Conservation (phyloP, 176 grass and related monocot genomes). For the Avena eriantha region DNA sequence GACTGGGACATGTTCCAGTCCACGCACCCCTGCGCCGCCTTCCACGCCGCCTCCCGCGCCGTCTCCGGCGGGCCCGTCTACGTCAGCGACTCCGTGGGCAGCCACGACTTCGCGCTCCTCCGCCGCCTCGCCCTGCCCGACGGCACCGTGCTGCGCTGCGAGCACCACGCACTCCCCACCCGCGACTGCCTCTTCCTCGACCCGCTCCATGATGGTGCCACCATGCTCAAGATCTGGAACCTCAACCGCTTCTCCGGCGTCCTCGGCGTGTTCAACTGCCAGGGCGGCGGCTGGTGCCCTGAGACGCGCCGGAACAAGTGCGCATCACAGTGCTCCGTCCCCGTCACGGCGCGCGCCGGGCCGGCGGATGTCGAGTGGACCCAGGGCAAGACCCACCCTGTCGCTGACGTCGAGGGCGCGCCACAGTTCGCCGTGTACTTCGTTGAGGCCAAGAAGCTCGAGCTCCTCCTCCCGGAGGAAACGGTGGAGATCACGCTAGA, state of each 20-base stretch:
- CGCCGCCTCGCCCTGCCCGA: slow-evolving; percentile 69
- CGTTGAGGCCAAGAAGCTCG: slow-evolving; percentile 42
- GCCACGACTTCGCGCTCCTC: slow-evolving; percentile 80
- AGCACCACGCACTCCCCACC: slow-evolving; percentile 18
- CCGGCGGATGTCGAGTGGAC: slow-evolving; percentile 78
- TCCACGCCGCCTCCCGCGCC: slow-evolving; percentile 94
- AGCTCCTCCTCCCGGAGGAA: slow-evolving; percentile 51
- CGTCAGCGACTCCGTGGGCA: slow-evolving; percentile 77
- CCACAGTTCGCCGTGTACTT: slow-evolving; percentile 65
- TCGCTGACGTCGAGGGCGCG: slow-evolving; percentile 45
- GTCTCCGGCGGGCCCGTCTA: slow-evolving; percentile 91
- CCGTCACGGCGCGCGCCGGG: slow-evolving; percentile 45
- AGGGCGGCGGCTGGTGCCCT: slow-evolving; percentile 81
- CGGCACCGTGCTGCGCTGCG: slow-evolving; percentile 83
- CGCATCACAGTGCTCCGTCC: slow-evolving; percentile 49
- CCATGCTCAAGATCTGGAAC: slow-evolving; percentile 92
- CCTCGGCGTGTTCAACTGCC: slow-evolving; percentile 82
- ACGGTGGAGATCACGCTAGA: slow-evolving; percentile 60
- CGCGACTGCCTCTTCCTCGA: too few relatives aligned
- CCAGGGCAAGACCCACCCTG: slow-evolving; percentile 9
- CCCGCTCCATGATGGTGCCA: background rate
- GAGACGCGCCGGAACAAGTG: slow-evolving; percentile 66
- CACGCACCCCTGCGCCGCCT: slow-evolving; percentile 81
- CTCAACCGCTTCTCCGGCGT: slow-evolving; percentile 67
- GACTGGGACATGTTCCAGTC: slow-evolving; percentile 99